Conservation (phyloP, 1,139 yeast species). For the Hemisphaericaspora xylanilytica region DNA sequence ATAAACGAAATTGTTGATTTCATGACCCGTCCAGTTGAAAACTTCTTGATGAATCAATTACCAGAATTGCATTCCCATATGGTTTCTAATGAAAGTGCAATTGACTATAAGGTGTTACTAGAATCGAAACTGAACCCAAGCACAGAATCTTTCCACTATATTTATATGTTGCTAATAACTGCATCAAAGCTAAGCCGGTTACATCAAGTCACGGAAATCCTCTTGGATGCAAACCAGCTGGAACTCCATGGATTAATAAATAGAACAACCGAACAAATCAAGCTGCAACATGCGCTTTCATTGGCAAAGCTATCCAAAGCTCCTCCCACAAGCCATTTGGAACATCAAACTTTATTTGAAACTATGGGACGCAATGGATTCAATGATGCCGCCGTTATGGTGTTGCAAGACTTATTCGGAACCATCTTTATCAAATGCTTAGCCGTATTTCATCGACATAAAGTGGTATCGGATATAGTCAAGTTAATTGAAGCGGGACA, state of each 20-base stretch:
- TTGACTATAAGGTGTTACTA: slow-evolving; percentile 30
- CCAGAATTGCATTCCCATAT: slow-evolving; percentile 31
- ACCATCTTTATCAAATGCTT: slow-evolving; percentile 61
- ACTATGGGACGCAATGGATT: slow-evolving; percentile 27
- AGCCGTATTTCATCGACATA: slow-evolving; percentile 67
- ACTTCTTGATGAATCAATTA: slow-evolving; percentile 30
- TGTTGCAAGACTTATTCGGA: slow-evolving; percentile 70
- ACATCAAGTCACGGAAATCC: slow-evolving; percentile 56
- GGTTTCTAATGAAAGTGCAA: slow-evolving; percentile 18
- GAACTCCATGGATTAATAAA: slow-evolving; percentile 52
- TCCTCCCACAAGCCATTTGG: slow-evolving; percentile 21
- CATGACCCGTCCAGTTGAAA: slow-evolving; percentile 44
- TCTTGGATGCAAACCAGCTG: slow-evolving; percentile 45
- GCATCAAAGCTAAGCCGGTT: slow-evolving; percentile 63
- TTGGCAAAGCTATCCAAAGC: slow-evolving; percentile 34
- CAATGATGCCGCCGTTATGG: slow-evolving; percentile 52
- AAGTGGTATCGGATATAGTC: slow-evolving; percentile 60
- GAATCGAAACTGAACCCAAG: slow-evolving; percentile 29
- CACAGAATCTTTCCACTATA: slow-evolving; percentile 54
- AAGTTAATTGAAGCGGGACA: slow-evolving; percentile 19
- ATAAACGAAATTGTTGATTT: slow-evolving; percentile 49
- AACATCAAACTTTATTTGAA: slow-evolving; percentile 22
- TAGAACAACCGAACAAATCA: slow-evolving; percentile 63
- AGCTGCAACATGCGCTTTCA: slow-evolving; percentile 39
- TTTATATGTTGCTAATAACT: slow-evolving; percentile 55